phyloP scores from a whole-genome alignment of 202 grass and related monocot genomes.

The Hordeum pubiflorum region DNA sequence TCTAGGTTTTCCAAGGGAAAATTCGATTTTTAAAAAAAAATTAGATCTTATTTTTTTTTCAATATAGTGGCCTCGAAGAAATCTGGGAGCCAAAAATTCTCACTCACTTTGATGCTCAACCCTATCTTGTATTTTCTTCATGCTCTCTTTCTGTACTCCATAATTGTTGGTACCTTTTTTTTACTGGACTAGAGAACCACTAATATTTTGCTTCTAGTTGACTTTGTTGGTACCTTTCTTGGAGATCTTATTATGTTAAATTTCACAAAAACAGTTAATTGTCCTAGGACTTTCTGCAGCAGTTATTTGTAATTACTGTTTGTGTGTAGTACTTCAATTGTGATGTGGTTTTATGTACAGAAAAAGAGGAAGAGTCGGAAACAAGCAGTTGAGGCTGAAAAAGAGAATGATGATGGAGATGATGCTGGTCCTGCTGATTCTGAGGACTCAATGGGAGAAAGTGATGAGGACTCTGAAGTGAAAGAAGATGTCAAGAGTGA shows the following conservation, averaged over 20 bases:
- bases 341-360: slow-evolving; percentile 28
- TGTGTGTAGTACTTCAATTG: neutral
- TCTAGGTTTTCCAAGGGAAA: too few relatives aligned
- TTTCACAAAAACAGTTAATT: neutral
- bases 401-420: slow-evolving; percentile 58
- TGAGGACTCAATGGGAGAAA: slow-evolving; percentile 57
- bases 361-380: slow-evolving; percentile 52
- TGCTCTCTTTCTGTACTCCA: neutral
- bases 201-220: neutral
- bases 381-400: slow-evolving; percentile 37
- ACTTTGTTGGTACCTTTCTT: neutral
- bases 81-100: too few relatives aligned
- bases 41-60: too few relatives aligned
- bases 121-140: neutral
- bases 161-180: neutral
- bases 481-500: slow-evolving; percentile 45
- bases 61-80: too few relatives aligned
- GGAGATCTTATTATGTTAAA: neutral
- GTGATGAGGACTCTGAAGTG: slow-evolving; percentile 44
- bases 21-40: too few relatives aligned
- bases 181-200: neutral
- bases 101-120: too few relatives aligned
- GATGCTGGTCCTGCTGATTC: slow-evolving; percentile 47
- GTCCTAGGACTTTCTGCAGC: neutral
- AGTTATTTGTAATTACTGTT: neutral